phyloP scores from a whole-genome alignment of 2,329 filamentous ascomycete genomes.

The Pyrenophora tritici-repentis region DNA sequence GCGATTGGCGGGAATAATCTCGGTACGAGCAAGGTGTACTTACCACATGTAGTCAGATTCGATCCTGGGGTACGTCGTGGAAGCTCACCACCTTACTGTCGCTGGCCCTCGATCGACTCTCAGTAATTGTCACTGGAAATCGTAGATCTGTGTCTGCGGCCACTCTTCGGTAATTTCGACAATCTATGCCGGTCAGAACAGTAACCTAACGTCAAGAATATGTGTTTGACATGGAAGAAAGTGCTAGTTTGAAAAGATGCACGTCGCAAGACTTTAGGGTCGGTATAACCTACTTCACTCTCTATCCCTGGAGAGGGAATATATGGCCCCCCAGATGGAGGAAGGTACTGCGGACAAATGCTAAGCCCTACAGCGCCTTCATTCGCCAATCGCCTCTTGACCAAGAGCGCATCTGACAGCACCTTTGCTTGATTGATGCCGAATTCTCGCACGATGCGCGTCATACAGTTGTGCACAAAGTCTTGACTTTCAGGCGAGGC shows the following conservation, averaged over 20 bases:
- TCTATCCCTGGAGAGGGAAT: not conserved
- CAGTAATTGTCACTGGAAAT: too few relatives aligned
- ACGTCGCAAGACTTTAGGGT: not conserved
- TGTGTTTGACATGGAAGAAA: not conserved
- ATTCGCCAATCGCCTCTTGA: constrained; percentile 24
- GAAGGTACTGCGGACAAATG: constrained; percentile 14
- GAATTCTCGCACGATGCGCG: constrained; percentile 63
- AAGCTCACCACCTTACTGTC: too few relatives aligned
- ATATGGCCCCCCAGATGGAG: constrained; percentile 4
- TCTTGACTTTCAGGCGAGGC: constrained; percentile 30
- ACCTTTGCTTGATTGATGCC: constrained; percentile 43
- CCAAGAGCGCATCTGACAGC: constrained; percentile 27
- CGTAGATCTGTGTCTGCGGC: too few relatives aligned
- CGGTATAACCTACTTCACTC: constrained; percentile 4
- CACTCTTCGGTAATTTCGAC: too few relatives aligned
- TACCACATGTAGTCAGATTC: too few relatives aligned
- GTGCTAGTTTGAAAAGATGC: not conserved
- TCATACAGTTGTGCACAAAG: constrained; percentile 53
- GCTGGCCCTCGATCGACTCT: too few relatives aligned
- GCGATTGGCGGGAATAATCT: too few relatives aligned
- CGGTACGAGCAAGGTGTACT: too few relatives aligned
- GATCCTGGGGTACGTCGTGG: too few relatives aligned
- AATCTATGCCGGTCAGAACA: too few relatives aligned
- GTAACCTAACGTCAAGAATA: too few relatives aligned
- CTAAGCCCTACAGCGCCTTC: constrained; percentile 1